Evolutionary conservation across 1,139 yeast genomes (phyloP).

Genomic region (Pichia sp.): DNA sequence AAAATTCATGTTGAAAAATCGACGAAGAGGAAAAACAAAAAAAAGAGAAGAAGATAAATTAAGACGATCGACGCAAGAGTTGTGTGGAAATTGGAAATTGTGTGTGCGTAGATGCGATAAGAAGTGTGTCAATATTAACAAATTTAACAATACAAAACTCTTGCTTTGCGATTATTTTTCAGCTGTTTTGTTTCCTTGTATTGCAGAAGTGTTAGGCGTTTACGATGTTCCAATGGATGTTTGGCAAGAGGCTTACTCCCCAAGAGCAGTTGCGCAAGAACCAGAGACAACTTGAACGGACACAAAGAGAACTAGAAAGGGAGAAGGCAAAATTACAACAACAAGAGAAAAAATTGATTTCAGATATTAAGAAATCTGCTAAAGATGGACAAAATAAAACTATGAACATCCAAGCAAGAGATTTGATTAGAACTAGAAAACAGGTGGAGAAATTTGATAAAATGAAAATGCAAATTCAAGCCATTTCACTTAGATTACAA

Average conservation of each 20-base stretch:
- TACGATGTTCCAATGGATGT: slow-evolving; percentile 84
- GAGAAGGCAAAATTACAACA: slow-evolving; percentile 80
- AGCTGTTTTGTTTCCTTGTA: background rate
- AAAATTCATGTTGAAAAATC: background rate
- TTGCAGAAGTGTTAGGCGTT: background rate
- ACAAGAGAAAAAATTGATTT: slow-evolving; percentile 82
- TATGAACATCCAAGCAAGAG: slow-evolving; percentile 93
- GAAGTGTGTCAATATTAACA: background rate
- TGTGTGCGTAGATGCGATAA: background rate
- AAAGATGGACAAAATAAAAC: slow-evolving; percentile 84
- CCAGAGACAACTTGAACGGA: slow-evolving; percentile 88
- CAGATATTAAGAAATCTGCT: slow-evolving; percentile 86
- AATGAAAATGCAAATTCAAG: slow-evolving; percentile 94
- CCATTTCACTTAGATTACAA: slow-evolving; percentile 84
- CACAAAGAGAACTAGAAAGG: slow-evolving; percentile 86
- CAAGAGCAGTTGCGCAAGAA: slow-evolving; percentile 90
- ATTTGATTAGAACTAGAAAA: slow-evolving; percentile 78
- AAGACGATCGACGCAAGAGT: background rate
- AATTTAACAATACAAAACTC: background rate
- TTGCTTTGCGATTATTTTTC: background rate
- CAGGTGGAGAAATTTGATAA: slow-evolving; percentile 76
- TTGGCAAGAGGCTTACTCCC: slow-evolving; percentile 90
- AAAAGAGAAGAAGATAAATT: background rate
- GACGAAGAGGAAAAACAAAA: background rate
- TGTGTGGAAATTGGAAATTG: background rate